Conservation (phyloP, 805 yeast species). For the Grigorovia jiainica region DNA sequence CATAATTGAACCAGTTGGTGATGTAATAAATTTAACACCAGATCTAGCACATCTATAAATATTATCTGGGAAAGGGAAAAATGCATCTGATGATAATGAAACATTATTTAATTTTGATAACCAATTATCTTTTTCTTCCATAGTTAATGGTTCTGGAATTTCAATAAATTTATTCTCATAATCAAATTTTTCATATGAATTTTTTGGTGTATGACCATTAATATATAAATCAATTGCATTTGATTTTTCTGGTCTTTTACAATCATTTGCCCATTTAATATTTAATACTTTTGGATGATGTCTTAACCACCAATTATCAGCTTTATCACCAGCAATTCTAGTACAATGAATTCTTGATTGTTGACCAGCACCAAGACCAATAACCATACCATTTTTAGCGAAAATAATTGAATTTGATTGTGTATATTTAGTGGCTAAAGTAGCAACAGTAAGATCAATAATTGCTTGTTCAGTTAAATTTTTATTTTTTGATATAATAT, state of each 20-base stretch:
- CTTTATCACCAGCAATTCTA: conserved; percentile 97
- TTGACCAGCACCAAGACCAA: conserved; percentile 99
- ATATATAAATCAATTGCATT: conserved; percentile 95
- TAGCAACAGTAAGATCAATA: conserved; percentile 91
- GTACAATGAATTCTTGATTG: conserved; percentile 99
- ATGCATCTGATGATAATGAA: conserved; percentile 93
- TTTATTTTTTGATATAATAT: conserved; percentile 82
- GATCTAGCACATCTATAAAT: conserved; percentile 95
- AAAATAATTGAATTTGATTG: conserved; percentile 98
- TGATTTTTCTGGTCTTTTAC: conserved; percentile 96
- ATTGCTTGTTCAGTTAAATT: conserved; percentile 83
- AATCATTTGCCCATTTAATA: conserved; percentile 96
- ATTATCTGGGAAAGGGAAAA: conserved; percentile 99
- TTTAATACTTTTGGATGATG: conserved; percentile 92
- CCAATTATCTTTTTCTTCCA: conserved; percentile 84
- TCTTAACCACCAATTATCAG: conserved; percentile 99
- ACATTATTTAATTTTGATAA: conserved; percentile 68
- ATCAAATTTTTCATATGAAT: conserved; percentile 88
- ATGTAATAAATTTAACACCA: conserved; percentile 93
- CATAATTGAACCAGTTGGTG: conserved; percentile 96
- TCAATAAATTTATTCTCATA: conserved; percentile 81
- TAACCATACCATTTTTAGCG: conserved; percentile 98
- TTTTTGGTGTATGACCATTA: conserved; percentile 79
- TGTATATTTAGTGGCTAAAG: conserved; percentile 93
- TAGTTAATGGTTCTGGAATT: conserved; percentile 76